These are phyloP conservation scores for Clarireedia hainanense DNA, from an alignment of 2,329 filamentous ascomycete genomes.

Conservation along the genomic window DNA sequence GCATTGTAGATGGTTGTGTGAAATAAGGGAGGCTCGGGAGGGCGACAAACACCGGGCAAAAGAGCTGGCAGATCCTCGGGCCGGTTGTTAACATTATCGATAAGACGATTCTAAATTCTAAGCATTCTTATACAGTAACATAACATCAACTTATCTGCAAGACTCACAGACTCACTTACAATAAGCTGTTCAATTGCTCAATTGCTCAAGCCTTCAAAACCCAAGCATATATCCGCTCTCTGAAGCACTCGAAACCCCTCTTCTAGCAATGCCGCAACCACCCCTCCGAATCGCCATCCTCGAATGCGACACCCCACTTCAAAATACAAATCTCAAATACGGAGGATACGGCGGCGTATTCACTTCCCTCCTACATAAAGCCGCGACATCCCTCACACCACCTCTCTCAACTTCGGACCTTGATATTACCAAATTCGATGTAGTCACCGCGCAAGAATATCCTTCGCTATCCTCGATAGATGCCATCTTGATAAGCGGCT, in stretches of 20 bases:
- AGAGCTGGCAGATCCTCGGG: no score
- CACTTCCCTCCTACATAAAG: conserved; percentile 47
- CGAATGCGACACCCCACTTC: conserved; percentile 74
- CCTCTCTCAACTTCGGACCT: conserved; percentile 32
- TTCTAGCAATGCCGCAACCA: conserved; percentile 19
- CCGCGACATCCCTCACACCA: conserved; percentile 41
- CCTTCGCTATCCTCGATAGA: conserved; percentile 69
- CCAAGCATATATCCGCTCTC: not conserved
- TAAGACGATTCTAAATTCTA: no score
- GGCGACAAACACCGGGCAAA: no score
- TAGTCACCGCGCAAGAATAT: conserved; percentile 62
- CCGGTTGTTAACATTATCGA: no score
- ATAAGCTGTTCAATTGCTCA: no score
- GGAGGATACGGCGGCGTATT: conserved; percentile 68
- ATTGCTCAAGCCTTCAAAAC: not conserved
- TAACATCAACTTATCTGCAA: no score
- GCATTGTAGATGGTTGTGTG: no score
- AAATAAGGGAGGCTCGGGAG: no score
- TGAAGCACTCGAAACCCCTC: not conserved
- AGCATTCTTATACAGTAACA: not conserved
- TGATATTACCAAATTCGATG: conserved; percentile 51
- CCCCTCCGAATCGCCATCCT: conserved; percentile 61
- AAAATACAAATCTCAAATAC: conserved; percentile 55
- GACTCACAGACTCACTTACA: no score
- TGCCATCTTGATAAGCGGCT: conserved; percentile 73